A percentile compares a stretch with the other conserved stretches of the same genome.
Conservation (phyloP, 306 rosid genomes). For the Abrus precatorius region DNA sequence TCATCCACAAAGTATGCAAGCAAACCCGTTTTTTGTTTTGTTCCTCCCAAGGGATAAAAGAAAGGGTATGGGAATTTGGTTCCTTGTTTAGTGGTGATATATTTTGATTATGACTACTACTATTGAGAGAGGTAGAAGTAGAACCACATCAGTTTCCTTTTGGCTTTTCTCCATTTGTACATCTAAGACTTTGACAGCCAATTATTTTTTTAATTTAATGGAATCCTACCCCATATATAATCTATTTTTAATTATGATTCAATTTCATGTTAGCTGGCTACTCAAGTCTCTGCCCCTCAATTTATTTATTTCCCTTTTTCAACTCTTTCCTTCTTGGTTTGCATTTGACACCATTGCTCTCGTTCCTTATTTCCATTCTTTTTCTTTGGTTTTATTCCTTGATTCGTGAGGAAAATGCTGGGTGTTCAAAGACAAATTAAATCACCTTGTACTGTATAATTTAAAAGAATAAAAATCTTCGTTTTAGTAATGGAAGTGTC, state of each 20-base stretch:
- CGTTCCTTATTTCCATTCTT: not conserved
- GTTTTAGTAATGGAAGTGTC: too few relatives aligned
- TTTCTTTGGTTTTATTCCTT: not conserved
- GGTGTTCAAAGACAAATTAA: not conserved
- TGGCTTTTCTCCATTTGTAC: conserved; percentile 54
- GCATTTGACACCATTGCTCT: not conserved
- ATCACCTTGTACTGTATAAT: not conserved
- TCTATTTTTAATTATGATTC: conserved; percentile 7
- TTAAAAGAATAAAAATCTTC: too few relatives aligned
- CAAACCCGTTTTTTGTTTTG: conserved; percentile 40
- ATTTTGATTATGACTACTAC: conserved; percentile 45
- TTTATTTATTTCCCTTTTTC: not conserved
- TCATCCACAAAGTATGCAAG: conserved; percentile 48
- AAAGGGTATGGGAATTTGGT: conserved; percentile 58
- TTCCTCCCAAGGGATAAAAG: conserved; percentile 28
- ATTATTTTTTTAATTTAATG: conserved; percentile 56
- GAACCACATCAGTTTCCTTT: conserved; percentile 52
- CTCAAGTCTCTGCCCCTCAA: not conserved
- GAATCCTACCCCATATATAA: conserved; percentile 40
- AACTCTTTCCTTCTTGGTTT: not conserved
- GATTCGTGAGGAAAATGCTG: not conserved
- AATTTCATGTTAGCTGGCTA: conserved; percentile 44
- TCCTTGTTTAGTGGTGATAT: conserved; percentile 53
- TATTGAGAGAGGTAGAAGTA: conserved; percentile 40
- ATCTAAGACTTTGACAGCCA: conserved; percentile 58